These are phyloP conservation scores for Didymella pinodella DNA, from an alignment of 2,329 filamentous ascomycete genomes.

Conservation along the genomic window DNA sequence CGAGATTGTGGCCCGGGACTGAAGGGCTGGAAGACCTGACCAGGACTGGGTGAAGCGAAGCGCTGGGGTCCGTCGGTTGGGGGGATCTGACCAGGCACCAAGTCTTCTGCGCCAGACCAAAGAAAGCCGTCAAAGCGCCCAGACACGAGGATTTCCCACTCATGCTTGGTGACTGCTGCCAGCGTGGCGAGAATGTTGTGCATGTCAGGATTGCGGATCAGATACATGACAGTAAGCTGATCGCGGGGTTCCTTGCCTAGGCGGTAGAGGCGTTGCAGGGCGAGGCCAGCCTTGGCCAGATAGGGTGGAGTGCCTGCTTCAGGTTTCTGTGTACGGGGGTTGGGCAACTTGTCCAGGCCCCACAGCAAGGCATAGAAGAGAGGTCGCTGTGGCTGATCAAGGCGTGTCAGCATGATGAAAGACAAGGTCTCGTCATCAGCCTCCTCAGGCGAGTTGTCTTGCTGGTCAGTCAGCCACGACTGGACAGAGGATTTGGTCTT, in stretches of 20 bases:
- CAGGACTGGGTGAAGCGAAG: conserved; percentile 49
- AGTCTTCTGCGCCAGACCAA: conserved; percentile 84
- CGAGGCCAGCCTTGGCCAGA: conserved; percentile 75
- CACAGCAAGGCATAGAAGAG: conserved; percentile 83
- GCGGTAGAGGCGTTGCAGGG: conserved; percentile 86
- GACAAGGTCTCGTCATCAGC: conserved; percentile 93
- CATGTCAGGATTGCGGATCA: conserved; percentile 80
- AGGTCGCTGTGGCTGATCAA: conserved; percentile 77
- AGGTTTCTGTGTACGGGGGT: conserved; percentile 73
- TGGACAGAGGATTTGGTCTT: conserved; percentile 93
- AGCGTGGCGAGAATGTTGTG: conserved; percentile 89
- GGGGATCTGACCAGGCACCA: conserved; percentile 53
- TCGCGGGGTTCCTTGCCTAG: conserved; percentile 77
- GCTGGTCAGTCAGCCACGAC: conserved; percentile 84
- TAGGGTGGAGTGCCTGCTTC: conserved; percentile 70
- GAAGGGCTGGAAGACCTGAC: conserved; percentile 52
- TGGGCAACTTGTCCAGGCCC: conserved; percentile 61
- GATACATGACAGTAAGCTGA: conserved; percentile 83
- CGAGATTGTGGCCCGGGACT: conserved; percentile 28
- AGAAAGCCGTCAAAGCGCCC: conserved; percentile 95
- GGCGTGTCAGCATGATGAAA: conserved; percentile 90
- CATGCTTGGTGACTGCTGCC: conserved; percentile 85
- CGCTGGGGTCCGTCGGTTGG: conserved; percentile 48
- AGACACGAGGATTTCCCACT: conserved; percentile 95
- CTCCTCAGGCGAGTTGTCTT: conserved; percentile 81